A percentile compares a stretch with the other conserved stretches of the same genome.
phyloP scores from a whole-genome alignment of 768 basidiomycete genomes.

The Serendipita sp. region DNA sequence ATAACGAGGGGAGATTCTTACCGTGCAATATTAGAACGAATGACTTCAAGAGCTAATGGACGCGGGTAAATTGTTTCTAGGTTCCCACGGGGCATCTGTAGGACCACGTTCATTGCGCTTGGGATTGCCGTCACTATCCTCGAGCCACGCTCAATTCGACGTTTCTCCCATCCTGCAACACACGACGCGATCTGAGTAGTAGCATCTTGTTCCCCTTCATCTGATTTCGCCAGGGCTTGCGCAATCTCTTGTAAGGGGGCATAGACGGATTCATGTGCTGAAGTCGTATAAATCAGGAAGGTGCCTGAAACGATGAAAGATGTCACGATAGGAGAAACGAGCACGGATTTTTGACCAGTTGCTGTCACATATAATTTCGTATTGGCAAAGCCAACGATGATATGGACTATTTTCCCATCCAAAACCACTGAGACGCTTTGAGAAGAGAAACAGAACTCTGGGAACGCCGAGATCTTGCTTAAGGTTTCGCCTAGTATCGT shows the following conservation, averaged over 20 bases:
- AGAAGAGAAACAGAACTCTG: neutral
- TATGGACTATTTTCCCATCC: neutral
- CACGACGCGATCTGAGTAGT: no score
- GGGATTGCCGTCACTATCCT: slow-evolving; percentile 79
- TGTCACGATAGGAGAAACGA: slow-evolving; percentile 18
- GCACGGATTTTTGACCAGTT: slow-evolving; percentile 12
- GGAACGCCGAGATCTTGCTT: neutral
- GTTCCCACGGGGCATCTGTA: slow-evolving; percentile 98
- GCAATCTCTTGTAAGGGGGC: slow-evolving; percentile 30
- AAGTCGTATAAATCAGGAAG: slow-evolving; percentile 74
- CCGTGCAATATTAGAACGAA: slow-evolving; percentile 59
- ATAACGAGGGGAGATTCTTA: slow-evolving; percentile 20
- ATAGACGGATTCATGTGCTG: slow-evolving; percentile 65
- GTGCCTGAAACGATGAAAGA: slow-evolving; percentile 8
- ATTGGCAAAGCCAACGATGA: neutral
- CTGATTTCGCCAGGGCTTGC: slow-evolving; percentile 9
- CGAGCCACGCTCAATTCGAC: slow-evolving; percentile 80
- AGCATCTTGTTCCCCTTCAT: neutral
- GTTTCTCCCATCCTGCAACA: slow-evolving; percentile 36
- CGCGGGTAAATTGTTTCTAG: slow-evolving; percentile 90
- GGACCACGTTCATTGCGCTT: slow-evolving; percentile 70
- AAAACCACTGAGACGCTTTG: neutral
- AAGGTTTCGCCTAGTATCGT: neutral
- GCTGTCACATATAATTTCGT: slow-evolving; percentile 39
- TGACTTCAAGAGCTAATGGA: slow-evolving; percentile 74